Conservation (phyloP, 225 moss, liverwort and hornwort species). For the Marchantia polymorpha region DNA sequence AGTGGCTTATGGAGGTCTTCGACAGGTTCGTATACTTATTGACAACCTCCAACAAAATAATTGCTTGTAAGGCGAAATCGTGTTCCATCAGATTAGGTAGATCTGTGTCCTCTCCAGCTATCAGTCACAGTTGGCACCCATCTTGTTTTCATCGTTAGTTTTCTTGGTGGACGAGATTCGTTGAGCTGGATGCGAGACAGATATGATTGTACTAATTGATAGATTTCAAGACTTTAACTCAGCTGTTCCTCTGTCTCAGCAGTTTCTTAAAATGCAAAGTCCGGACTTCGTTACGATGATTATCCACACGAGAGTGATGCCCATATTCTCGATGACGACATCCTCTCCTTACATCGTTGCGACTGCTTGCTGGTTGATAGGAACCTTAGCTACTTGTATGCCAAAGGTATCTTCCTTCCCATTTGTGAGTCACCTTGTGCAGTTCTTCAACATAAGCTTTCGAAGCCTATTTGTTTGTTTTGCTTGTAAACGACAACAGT, state of each 20-base stretch:
- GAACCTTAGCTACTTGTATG: slow-evolving; percentile 52
- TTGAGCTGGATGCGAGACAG: neutral
- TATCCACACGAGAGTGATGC: slow-evolving; percentile 48
- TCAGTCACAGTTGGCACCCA: neutral
- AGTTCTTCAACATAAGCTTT: neutral
- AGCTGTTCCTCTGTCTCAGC: neutral
- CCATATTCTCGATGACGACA: slow-evolving; percentile 40
- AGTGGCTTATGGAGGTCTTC: slow-evolving; percentile 25
- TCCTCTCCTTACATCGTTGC: slow-evolving; percentile 53
- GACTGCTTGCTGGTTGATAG: slow-evolving; percentile 58
- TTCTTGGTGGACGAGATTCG: neutral
- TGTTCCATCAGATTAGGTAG: neutral
- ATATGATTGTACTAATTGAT: neutral
- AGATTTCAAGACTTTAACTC: neutral
- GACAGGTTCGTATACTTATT: slow-evolving; percentile 7
- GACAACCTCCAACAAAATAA: neutral
- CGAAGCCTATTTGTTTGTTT: neutral
- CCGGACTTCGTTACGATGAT: slow-evolving; percentile 29
- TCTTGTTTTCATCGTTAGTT: neutral
- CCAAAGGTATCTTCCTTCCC: slow-evolving; percentile 39
- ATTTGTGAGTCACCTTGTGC: neutral
- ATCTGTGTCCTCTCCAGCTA: neutral
- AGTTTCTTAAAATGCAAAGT: slow-evolving; percentile 27
- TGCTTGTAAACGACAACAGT: too few species aligned
- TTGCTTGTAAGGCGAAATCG: neutral